phyloP scores from a whole-genome alignment of 768 basidiomycete species.

The Gloeophyllum trabeum region DNA sequence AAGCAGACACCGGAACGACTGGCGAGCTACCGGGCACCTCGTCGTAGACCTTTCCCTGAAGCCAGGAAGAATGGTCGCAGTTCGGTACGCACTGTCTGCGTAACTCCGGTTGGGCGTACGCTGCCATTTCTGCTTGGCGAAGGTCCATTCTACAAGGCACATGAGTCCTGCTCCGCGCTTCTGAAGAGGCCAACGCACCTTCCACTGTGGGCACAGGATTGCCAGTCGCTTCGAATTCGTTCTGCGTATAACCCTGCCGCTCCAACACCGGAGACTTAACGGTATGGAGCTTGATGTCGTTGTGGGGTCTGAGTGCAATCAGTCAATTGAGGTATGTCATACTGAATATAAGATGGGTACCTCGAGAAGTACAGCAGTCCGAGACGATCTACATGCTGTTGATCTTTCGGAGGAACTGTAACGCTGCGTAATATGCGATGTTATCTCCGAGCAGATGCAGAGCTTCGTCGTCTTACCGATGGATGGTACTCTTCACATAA shows the following conservation, averaged over 20 bases:
- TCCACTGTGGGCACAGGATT: slow-evolving; percentile 35
- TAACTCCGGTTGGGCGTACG: slow-evolving; percentile 15
- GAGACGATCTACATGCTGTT: slow-evolving; percentile 36
- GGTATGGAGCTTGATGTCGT: slow-evolving; percentile 30
- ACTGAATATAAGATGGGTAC: too few relatives aligned
- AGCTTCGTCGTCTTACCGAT: slow-evolving; percentile 16
- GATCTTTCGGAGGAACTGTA: slow-evolving; percentile 36
- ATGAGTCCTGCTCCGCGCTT: background rate
- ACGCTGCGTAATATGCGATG: slow-evolving; percentile 28
- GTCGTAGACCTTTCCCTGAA: background rate
- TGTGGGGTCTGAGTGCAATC: slow-evolving; percentile 31
- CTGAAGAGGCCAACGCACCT: slow-evolving; percentile 14
- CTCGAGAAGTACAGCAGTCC: slow-evolving; percentile 40
- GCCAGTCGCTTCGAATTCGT: slow-evolving; percentile 31
- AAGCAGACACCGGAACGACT: too few relatives aligned
- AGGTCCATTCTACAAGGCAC: slow-evolving; percentile 28
- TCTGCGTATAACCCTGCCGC: slow-evolving; percentile 30
- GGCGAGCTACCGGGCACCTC: too few relatives aligned
- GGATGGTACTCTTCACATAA: slow-evolving; percentile 33
- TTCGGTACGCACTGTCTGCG: background rate
- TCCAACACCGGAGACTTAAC: slow-evolving; percentile 31
- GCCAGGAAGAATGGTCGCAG: background rate
- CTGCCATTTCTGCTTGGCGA: slow-evolving; percentile 43
- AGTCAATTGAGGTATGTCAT: too few relatives aligned
- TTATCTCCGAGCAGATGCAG: background rate